Evolutionary conservation across 495 filamentous ascomycete species (phyloP), one percentile per base, ranked within the genome.

Genomic region (Podospora tetraspora): DNA sequence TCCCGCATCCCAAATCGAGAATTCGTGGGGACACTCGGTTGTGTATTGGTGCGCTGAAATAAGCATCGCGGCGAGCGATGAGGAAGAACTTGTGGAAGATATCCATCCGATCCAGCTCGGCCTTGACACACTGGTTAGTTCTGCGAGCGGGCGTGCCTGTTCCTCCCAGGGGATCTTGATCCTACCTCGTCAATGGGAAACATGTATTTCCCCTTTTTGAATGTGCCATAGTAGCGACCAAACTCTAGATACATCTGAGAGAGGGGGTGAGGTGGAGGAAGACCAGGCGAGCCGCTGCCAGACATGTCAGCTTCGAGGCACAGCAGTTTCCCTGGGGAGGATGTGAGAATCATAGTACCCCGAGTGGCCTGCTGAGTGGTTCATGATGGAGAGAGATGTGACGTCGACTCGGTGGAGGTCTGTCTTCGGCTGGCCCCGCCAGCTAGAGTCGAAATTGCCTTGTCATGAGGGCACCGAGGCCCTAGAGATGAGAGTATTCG

Each of bases 1-100:
- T 96, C 12, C 94, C 94, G 69, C 90, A 92, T 27, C 94, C 94
- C 61, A 97, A 76, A 75, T 97, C 94, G 24, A 97, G 79, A 56
- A 96, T 88, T 24, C 86, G 78, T 7, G 80, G 78, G 30, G 59
- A 59, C 37, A 69, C 69, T 11, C 56, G 29, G 27, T 71, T 69
- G 10, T 68, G 62, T 12, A 93, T 82, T 1, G 90, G 85, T 25
- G 85, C 83, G 57, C 70, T 78, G 68, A 88, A 83, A 22, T 88
- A 78, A 70, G 82, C 77, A 70, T 89, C 81, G 66, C 82, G 67
- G 76, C 92, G 88, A 22, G 88, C 89, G 7, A 91, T 87, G 12
- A 86, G 72, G 74, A 91, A 89, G 68, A 93, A 78, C 70, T 90
- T 89, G 78, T 95, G 91, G 68, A 91, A 88, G 52, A 93, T 89